Base-by-base conservation (phyloP, 176 grass and related monocot species). In the Stipa capillata region DNA sequence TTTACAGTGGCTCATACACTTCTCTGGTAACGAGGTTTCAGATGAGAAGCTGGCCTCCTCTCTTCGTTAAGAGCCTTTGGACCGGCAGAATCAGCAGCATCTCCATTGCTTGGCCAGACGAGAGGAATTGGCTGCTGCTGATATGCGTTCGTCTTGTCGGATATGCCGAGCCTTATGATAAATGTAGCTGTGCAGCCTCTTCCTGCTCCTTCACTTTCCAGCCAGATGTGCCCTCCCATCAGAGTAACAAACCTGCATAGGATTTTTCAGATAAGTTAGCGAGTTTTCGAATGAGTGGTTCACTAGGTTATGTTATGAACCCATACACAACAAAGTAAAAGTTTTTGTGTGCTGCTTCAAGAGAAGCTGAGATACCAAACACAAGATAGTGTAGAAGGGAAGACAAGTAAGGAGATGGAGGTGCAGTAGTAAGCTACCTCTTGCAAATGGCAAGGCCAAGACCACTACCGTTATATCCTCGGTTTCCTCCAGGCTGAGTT, bases 141-240 rank as follows among this genome's bases (percentile, higher is more conserved):
- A 42, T 93, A 91, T 18, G 74, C n/a, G 17, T 76, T 77, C 0
- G 66, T 78, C 61, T 87, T 85, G 45, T 97, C 90, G 20, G 90
- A 91, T 23, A 82, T 20, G 8, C 88, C 90, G 18, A 99, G 90
- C 85, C 91, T 93, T 44, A 99, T 39, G 35, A 95, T 55, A 15
- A 99, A 99, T 8, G 78, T 89, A 0, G 88, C 96, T 0, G 84
- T 95, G 71, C 96, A 99, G 60, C 96, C 96, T 76, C 91, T 99
- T 76, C 96, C 92, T 0, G 83, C 65, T 48, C 96, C 96, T 89
- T 99, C 92, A 23, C 96, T 99, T 27, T 99, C 96, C 8, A 99
- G 31, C 96, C 96, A 99, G 65, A 99, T 95, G 70, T 93, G 84
- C 65, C 96, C 96, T 87, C 91, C 92, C 96, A 99, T 99, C 37